These are phyloP conservation scores for Cryptosporidium xiaoi DNA, from an alignment of 169 alveolate genomes.

Conservation along the genomic window DNA sequence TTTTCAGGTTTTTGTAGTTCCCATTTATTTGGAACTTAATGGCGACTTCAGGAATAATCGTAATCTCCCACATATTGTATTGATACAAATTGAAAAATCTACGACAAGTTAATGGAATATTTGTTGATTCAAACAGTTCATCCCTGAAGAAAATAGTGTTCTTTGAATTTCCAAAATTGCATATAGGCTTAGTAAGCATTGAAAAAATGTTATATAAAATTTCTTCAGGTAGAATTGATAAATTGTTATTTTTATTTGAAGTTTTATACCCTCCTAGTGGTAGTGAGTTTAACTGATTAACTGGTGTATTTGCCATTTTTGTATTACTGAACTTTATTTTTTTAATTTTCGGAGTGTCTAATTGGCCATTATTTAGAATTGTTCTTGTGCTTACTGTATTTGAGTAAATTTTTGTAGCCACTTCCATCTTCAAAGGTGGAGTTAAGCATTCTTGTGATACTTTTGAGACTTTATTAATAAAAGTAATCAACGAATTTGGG, in stretches of 20 bases:
- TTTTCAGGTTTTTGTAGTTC: conserved; percentile 35
- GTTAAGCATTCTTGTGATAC: conserved; percentile 15
- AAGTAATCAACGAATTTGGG: not conserved
- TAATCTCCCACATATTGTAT: conserved; percentile 31
- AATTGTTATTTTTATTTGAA: not conserved
- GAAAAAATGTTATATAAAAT: conserved; percentile 40
- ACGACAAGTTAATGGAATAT: conserved; percentile 3
- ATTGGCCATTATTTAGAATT: not conserved
- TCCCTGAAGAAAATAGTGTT: conserved; percentile 32
- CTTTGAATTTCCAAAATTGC: not conserved
- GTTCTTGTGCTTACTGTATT: not conserved
- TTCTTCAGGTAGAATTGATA: conserved; percentile 40
- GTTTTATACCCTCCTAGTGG: not conserved
- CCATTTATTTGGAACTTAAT: not conserved
- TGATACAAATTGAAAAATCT: conserved; percentile 2
- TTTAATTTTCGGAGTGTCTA: not conserved
- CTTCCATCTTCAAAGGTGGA: not conserved
- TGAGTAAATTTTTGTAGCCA: not conserved
- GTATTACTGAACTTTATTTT: not conserved
- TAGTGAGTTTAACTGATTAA: not conserved
- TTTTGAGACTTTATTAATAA: not conserved
- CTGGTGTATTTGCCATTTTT: conserved; percentile 1
- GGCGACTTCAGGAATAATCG: not conserved
- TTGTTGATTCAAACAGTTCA: conserved; percentile 33
- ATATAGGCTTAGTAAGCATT: conserved; percentile 18